Percentiles rank a stretch among this genome's conserved stretches.
phyloP scores from a whole-genome alignment of 805 yeast species.

The Metschnikowia continentalis region DNA sequence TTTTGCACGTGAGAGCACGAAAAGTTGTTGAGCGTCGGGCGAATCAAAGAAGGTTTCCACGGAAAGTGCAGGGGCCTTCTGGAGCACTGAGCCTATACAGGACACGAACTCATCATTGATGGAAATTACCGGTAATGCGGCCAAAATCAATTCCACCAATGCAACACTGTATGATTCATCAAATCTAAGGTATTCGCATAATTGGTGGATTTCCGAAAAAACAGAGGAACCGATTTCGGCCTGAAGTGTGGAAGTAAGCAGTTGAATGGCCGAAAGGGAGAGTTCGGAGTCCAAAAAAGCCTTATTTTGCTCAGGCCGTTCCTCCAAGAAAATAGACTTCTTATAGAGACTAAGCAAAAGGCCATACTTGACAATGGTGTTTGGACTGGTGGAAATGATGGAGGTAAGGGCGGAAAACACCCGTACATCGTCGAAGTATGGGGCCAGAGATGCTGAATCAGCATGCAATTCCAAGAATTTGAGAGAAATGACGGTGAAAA shows the following conservation, averaged over 20 bases:
- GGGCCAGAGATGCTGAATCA: constrained; percentile 29
- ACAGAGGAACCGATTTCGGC: constrained; percentile 15
- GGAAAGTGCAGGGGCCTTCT: constrained; percentile 42
- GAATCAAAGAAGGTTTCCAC: constrained; percentile 44
- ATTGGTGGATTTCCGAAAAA: constrained; percentile 39
- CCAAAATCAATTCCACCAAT: constrained; percentile 40
- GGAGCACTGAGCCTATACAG: constrained; percentile 40
- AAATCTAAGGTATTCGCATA: constrained; percentile 42
- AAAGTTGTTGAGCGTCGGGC: constrained; percentile 39
- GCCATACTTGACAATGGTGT: constrained; percentile 53
- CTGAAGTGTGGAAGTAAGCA: constrained; percentile 5
- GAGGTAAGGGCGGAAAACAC: constrained; percentile 14
- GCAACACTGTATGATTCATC: constrained; percentile 51
- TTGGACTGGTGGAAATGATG: constrained; percentile 29
- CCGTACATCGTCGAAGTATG: constrained; percentile 38
- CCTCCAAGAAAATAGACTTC: constrained; percentile 44
- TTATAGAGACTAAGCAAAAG: constrained; percentile 64
- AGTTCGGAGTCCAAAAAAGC: constrained; percentile 17
- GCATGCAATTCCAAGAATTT: constrained; percentile 50
- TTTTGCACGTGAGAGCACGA: constrained; percentile 63
- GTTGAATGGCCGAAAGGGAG: constrained; percentile 7
- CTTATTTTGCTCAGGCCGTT: constrained; percentile 22
- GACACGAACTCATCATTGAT: constrained; percentile 43
- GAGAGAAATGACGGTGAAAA: constrained; percentile 48
- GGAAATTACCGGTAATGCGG: constrained; percentile 47